Evolutionary conservation across 352 stramenopile genomes (phyloP).

Genomic region (Thalassiosira mediterranea): DNA sequence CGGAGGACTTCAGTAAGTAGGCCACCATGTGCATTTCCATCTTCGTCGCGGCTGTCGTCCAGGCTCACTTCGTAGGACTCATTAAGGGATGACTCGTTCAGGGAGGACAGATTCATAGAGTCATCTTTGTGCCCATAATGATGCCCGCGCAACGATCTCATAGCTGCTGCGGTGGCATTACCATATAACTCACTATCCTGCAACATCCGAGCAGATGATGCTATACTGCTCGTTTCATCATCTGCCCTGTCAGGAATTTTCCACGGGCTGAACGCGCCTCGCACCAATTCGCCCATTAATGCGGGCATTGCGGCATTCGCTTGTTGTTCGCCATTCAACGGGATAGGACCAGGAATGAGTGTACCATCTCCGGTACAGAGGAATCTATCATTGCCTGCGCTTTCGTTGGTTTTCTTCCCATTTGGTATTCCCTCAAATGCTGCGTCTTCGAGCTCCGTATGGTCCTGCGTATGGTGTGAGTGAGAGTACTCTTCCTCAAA

Average conservation of each 20-base stretch:
- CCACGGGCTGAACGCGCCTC: slow-evolving; percentile 60
- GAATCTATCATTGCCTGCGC: too few species aligned
- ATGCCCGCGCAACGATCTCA: slow-evolving; percentile 18
- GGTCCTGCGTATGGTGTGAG: background rate
- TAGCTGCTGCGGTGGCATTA: slow-evolving; percentile 24
- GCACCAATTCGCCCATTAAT: slow-evolving; percentile 44
- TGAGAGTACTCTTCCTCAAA: slow-evolving; percentile 62
- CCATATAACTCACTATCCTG: slow-evolving; percentile 37
- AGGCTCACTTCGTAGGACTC: slow-evolving; percentile 38
- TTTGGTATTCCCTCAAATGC: background rate
- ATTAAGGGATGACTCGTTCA: background rate
- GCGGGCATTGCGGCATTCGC: background rate
- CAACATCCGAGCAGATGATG: slow-evolving; percentile 30
- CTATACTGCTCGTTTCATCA: slow-evolving; percentile 32
- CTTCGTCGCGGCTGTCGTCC: slow-evolving; percentile 1
- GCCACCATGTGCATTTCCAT: slow-evolving; percentile 19
- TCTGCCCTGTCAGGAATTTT: slow-evolving; percentile 49
- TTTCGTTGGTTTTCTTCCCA: too few species aligned
- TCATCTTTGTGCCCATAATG: background rate
- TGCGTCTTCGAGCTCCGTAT: background rate
- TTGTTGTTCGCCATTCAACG: background rate
- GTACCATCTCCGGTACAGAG: background rate
- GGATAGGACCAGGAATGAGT: background rate
- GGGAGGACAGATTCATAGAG: background rate
- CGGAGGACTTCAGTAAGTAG: slow-evolving; percentile 39